Base-by-base conservation (phyloP, 192 early-diverging fungal species). In the Coemansia sp. region DNA sequence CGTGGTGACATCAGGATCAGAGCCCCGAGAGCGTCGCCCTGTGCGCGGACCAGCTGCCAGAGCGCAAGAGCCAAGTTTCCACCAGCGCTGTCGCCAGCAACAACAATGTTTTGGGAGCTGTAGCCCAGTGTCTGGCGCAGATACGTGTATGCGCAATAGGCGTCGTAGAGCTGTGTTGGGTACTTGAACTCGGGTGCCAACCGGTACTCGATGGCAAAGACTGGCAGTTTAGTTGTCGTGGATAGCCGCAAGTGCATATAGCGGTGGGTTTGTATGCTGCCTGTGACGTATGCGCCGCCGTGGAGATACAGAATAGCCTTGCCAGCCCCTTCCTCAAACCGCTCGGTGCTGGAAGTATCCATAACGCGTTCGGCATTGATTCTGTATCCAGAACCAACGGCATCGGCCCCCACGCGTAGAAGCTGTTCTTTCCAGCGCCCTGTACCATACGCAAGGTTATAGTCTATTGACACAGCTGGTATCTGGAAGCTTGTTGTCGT, bases 141-240 rank as follows among this genome's bases (percentile, higher is more conserved):
- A 61, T 86, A 91, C 1, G 85, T 42, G 68, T 90, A 93, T 0
- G 92, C 91, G 17, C 90, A 89, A 20, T 92, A 62, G 10, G 90
- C 88, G 70, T 98, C 96, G 42, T 92, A 86, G 5, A 98, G 67
- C 40, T 90, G 92, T 12, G 87, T 77, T 9, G 95, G 96, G 70
- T 93, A 98, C 12, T 89, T 86, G 20, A 86, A 73, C 63, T 91
- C 87, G 0, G 96, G 94, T 0, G 94, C 89, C 17, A 96, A 70
- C 9, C 96, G 79, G 75, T 98, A 96, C 68, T 89, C 86, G 25
- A 92, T 77, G 7, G 82, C 88, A 69, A 54, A 70, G 1, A 85
- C 74, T 0, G 53, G 69, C 39, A 70, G 11, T n/a, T 67, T 71
- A 9, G 53, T 63, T 1, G 81, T 70, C 12, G 85, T 84, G 2